A percentile compares a stretch with the other conserved stretches of the same genome.
These are phyloP conservation scores for Ulota crispa DNA, from an alignment of 225 moss, liverwort and hornwort genomes.

Conservation along the genomic window DNA sequence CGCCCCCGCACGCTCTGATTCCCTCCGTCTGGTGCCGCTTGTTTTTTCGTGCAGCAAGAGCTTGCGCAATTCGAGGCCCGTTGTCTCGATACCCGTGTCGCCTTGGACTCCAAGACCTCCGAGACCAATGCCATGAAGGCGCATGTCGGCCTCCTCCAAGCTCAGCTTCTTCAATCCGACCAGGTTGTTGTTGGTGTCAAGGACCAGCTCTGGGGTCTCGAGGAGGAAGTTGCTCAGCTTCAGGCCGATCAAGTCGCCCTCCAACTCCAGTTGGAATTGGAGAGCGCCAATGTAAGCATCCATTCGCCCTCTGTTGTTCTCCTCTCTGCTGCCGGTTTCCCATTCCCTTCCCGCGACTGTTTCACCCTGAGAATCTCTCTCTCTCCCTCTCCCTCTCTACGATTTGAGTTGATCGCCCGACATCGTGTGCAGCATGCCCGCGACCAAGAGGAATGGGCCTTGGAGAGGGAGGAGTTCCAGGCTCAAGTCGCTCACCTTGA, in stretches of 20 bases:
- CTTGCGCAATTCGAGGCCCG: conserved; percentile 41
- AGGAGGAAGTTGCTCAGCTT: conserved; percentile 41
- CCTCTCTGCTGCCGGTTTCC: not conserved
- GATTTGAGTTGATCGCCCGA: not conserved
- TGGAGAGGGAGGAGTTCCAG: conserved; percentile 45
- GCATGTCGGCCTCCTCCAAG: conserved; percentile 37
- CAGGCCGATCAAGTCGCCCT: conserved; percentile 52
- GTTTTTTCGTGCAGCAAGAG: conserved; percentile 33
- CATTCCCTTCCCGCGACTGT: not conserved
- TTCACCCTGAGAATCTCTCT: not conserved
- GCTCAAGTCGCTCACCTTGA: conserved; percentile 51
- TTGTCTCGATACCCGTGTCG: conserved; percentile 35
- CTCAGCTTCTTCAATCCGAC: conserved; percentile 41
- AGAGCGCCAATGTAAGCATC: conserved; percentile 43
- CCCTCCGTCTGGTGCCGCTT: not conserved
- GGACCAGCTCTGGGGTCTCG: conserved; percentile 37
- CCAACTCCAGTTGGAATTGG: conserved; percentile 55
- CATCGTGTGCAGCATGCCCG: conserved; percentile 47
- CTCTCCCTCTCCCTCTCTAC: not conserved
- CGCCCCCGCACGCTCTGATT: too few relatives aligned
- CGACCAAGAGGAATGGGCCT: conserved; percentile 50
- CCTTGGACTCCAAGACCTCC: conserved; percentile 35
- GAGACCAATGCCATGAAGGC: conserved; percentile 40
- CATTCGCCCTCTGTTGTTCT: too few relatives aligned
- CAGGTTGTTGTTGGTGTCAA: conserved; percentile 28